Conservation (phyloP, 2,329 filamentous ascomycete species). For the Fusarium anthophilum region DNA sequence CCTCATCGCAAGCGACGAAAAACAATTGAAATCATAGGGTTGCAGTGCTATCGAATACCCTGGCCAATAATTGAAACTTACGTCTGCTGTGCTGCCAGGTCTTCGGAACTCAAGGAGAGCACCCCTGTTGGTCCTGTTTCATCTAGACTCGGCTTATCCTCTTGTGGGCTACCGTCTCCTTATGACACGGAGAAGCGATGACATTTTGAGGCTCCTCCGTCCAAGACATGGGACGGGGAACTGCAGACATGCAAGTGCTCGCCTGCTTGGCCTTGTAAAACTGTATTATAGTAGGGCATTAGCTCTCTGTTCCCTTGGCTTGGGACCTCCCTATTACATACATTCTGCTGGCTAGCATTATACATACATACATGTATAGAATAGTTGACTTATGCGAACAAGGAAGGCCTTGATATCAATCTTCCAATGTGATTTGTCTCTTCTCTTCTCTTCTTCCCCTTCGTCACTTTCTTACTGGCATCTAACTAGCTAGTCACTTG, state of each 20-base stretch:
- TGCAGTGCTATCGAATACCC: constrained; percentile 24
- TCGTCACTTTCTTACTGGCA: neutral
- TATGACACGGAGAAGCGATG: constrained; percentile 10
- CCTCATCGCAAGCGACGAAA: constrained; percentile 3
- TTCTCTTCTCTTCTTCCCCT: neutral
- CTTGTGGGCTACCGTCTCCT: constrained; percentile 23
- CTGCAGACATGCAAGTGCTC: constrained; percentile 9
- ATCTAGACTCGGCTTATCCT: constrained; percentile 27
- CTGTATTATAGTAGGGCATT: neutral
- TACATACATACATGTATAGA: neutral
- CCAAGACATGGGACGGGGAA: constrained; percentile 33
- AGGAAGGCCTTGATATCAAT: constrained; percentile 32
- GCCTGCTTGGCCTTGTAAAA: neutral
- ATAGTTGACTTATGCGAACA: constrained; percentile 24
- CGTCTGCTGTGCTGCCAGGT: constrained; percentile 28
- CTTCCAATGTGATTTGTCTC: constrained; percentile 21
- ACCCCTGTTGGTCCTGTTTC: constrained; percentile 31
- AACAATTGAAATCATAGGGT: constrained; percentile 22
- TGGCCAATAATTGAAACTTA: constrained; percentile 19
- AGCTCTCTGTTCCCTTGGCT: constrained; percentile 7
- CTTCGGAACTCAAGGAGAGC: neutral
- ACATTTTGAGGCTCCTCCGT: constrained; percentile 33
- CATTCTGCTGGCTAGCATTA: neutral
- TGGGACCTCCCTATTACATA: neutral
- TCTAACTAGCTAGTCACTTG: neutral